Conservation (phyloP, 805 yeast genomes). For the Wickerhamomyces tratensis region DNA sequence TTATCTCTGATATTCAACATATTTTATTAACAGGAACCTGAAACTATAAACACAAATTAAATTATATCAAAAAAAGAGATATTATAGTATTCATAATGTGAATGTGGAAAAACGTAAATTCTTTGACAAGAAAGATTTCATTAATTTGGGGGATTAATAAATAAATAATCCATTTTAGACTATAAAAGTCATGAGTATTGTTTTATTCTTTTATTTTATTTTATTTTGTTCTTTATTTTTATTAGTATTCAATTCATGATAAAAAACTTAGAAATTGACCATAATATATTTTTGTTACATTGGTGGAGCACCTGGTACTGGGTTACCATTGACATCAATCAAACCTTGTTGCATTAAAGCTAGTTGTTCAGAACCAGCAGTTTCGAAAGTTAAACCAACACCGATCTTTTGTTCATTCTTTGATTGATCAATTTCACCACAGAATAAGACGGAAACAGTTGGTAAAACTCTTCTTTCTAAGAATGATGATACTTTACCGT, state of each 20-base stretch:
- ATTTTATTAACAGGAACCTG: background rate
- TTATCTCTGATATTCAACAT: background rate
- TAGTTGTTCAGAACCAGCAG: slow-evolving; percentile 89
- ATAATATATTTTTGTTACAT: slow-evolving; percentile 18
- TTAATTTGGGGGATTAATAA: too few relatives aligned
- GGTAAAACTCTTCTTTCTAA: slow-evolving; percentile 92
- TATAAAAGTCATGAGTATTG: too few relatives aligned
- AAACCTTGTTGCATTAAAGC: slow-evolving; percentile 87
- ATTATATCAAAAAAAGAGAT: background rate
- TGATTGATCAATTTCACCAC: slow-evolving; percentile 88
- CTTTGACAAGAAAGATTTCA: too few relatives aligned
- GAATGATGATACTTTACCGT: slow-evolving; percentile 85
- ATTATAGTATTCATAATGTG: background rate
- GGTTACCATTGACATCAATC: slow-evolving; percentile 77
- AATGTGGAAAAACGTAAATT: too few relatives aligned
- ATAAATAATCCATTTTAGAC: too few relatives aligned
- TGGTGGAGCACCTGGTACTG: slow-evolving; percentile 72
- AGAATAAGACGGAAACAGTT: slow-evolving; percentile 77
- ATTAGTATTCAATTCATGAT: too few relatives aligned
- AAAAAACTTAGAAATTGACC: background rate
- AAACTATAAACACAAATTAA: background rate
- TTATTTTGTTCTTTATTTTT: too few relatives aligned
- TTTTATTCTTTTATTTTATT: too few relatives aligned
- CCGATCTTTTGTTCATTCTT: slow-evolving; percentile 77
- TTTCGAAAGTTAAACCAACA: slow-evolving; percentile 90